Conservation (phyloP, 768 basidiomycete species). For the Suillus subaureus region DNA sequence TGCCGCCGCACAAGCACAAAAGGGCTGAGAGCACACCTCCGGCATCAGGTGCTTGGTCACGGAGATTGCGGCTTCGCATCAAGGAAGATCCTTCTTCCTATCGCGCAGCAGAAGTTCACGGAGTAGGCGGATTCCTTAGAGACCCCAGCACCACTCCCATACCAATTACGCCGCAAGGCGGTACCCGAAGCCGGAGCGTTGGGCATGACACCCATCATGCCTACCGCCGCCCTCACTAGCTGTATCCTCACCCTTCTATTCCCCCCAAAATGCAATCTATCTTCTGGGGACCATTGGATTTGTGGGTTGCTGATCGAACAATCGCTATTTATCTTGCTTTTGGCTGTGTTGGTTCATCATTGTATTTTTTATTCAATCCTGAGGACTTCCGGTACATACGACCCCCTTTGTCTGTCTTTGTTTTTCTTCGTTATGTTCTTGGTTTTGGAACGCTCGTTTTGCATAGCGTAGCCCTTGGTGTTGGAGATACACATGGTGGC, state of each 20-base stretch:
- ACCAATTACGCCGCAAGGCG: constrained; percentile 21
- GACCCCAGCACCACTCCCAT: constrained; percentile 29
- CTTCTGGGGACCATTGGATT: neutral
- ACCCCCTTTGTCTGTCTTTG: neutral
- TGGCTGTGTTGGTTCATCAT: constrained; percentile 16
- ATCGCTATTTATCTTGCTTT: constrained; percentile 9
- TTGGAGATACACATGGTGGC: neutral
- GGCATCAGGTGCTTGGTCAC: constrained; percentile 26
- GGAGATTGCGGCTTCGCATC: constrained; percentile 13
- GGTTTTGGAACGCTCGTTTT: neutral
- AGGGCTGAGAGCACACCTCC: constrained; percentile 34
- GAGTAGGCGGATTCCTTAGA: constrained; percentile 26
- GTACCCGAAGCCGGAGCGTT: constrained; percentile 30
- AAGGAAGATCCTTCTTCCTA: constrained; percentile 16
- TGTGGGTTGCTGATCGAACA: constrained; percentile 22
- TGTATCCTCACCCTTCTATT: neutral
- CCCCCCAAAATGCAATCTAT: neutral
- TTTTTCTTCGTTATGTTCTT: neutral
- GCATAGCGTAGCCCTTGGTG: neutral
- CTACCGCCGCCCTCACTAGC: constrained; percentile 20
- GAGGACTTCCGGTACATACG: neutral
- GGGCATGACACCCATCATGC: constrained; percentile 21
- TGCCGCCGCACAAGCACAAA: constrained; percentile 13
- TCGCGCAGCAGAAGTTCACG: constrained; percentile 11
- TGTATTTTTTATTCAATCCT: constrained; percentile 11